Evolutionary conservation across 306 rosid genomes (phyloP).

Genomic region (Boehmeria nivea): DNA sequence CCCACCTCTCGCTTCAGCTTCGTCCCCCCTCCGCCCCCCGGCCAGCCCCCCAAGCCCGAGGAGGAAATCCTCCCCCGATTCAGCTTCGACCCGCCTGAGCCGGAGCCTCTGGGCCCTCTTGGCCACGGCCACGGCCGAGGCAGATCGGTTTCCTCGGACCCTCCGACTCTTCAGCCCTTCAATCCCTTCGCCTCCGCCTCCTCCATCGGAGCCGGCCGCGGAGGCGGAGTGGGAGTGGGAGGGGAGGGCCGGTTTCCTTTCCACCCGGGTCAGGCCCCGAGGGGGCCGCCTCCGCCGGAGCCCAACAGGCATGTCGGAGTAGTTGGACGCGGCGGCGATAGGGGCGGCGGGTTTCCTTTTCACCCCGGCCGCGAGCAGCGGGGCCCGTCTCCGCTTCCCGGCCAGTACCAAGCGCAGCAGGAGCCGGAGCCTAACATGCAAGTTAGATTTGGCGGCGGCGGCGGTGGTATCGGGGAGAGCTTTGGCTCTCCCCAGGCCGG

Average conservation of each 20-base stretch:
- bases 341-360: neutral
- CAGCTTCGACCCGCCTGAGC: neutral
- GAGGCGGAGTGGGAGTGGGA: neutral
- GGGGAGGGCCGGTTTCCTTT: neutral
- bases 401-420: no score
- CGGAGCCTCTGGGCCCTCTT: no score
- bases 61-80: neutral
- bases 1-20: neutral
- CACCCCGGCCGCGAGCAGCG: neutral
- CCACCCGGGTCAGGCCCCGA: neutral
- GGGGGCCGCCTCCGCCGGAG: neutral
- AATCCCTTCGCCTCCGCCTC: neutral
- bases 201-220: neutral
- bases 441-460: neutral
- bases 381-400: neutral
- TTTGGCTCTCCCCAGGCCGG: neutral
- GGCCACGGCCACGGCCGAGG: constrained; percentile 3
- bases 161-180: neutral
- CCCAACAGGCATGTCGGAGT: neutral
- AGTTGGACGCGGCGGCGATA: neutral
- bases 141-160: neutral
- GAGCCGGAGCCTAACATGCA: neutral
- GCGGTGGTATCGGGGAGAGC: neutral
- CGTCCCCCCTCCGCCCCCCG: neutral
- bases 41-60: constrained; percentile 2